Conservation (phyloP, 257 asterid genomes). For the Scutellaria baicalensis region DNA sequence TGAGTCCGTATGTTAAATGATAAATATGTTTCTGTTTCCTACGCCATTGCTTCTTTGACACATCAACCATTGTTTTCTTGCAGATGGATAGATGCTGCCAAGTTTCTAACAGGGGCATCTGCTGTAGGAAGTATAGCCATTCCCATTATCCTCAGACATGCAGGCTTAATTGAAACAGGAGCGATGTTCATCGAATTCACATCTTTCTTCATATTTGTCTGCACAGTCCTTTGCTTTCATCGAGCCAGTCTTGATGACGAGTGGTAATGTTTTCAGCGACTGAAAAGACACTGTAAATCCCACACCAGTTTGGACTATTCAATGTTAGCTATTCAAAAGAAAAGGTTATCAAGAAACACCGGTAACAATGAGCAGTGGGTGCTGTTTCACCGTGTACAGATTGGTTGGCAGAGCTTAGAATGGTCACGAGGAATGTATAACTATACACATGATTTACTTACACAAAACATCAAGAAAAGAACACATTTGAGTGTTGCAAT, state of each 20-base stretch:
- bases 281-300: not conserved
- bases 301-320: not conserved
- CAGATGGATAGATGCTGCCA: slow-evolving; percentile 95
- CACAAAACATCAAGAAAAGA: not conserved
- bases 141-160: slow-evolving; percentile 88
- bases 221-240: slow-evolving; percentile 93
- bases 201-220: slow-evolving; percentile 78
- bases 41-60: not conserved
- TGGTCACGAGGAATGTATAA: not conserved
- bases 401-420: not conserved
- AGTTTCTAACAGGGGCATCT: slow-evolving; percentile 93
- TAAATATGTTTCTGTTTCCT: too few species aligned
- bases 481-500: too few species aligned
- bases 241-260: slow-evolving; percentile 91
- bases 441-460: not conserved
- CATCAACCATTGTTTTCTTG: not conserved
- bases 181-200: slow-evolving; percentile 95
- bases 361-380: not conserved
- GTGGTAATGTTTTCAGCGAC: slow-evolving; percentile 41
- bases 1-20: too few species aligned
- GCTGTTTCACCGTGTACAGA: not conserved
- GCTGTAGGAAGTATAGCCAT: slow-evolving; percentile 95
- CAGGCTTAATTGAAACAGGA: slow-evolving; percentile 71
- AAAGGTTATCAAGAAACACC: not conserved
- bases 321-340: not conserved